phyloP scores from a whole-genome alignment of 306 rosid species.

The Rubus parviflorus region DNA sequence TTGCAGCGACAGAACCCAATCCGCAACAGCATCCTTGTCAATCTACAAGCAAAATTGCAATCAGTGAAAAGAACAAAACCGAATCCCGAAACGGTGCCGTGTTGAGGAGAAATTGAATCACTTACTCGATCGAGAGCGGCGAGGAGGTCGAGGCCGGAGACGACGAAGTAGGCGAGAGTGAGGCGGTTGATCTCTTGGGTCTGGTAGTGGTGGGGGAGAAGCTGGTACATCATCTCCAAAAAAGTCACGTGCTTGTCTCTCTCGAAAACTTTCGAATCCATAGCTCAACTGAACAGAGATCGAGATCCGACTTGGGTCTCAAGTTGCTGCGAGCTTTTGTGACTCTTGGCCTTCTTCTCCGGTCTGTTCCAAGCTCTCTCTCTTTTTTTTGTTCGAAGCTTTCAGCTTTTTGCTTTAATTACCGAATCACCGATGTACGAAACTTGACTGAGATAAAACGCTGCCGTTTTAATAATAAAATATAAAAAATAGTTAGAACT shows the following conservation, averaged over 20 bases:
- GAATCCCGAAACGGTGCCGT: neutral
- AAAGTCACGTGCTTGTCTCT: constrained; percentile 59
- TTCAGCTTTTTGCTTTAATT: too few species aligned
- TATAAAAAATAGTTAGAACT: too few species aligned
- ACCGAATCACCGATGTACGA: too few species aligned
- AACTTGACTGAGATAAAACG: too few species aligned
- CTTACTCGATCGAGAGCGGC: constrained; percentile 50
- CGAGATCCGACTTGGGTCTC: neutral
- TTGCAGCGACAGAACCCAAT: constrained; percentile 87
- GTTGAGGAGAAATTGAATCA: neutral
- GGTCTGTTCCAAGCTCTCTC: neutral
- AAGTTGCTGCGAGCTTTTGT: neutral
- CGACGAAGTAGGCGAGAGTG: constrained; percentile 87
- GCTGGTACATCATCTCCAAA: constrained; percentile 65
- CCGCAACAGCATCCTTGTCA: constrained; percentile 57
- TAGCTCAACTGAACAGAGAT: neutral
- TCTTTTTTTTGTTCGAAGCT: too few species aligned
- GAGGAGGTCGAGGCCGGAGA: constrained; percentile 81
- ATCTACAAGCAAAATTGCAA: constrained; percentile 35
- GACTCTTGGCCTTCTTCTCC: neutral
- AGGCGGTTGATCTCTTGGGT: constrained; percentile 80
- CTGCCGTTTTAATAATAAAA: too few species aligned
- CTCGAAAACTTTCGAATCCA: constrained; percentile 37
- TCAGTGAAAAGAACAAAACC: neutral
- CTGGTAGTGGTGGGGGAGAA: constrained; percentile 64